phyloP scores from a whole-genome alignment of 306 rosid species.

The Quercus suber region DNA sequence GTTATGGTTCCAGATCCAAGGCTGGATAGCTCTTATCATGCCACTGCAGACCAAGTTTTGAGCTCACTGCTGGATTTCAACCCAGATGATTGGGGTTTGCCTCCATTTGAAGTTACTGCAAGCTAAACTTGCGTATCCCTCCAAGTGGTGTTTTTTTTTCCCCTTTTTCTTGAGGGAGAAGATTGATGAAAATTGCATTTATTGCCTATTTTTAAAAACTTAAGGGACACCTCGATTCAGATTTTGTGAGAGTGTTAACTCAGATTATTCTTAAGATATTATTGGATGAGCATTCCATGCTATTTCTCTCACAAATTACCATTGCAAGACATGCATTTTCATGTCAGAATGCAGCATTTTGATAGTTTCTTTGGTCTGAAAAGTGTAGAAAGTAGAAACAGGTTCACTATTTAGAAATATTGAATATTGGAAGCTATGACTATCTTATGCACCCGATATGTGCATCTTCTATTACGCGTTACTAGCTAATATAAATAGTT shows the following conservation, averaged over 20 bases:
- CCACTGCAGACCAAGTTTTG: slow-evolving; percentile 72
- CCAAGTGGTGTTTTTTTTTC: background rate
- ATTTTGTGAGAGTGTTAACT: background rate
- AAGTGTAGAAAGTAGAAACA: too few relatives aligned
- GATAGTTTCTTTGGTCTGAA: too few relatives aligned
- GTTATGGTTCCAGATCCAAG: slow-evolving; percentile 95
- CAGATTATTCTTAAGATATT: too few relatives aligned
- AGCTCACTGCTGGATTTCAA: slow-evolving; percentile 74
- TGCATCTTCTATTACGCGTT: too few relatives aligned
- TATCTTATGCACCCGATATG: too few relatives aligned
- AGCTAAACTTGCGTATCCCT: slow-evolving; percentile 26
- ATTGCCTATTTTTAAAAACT: background rate
- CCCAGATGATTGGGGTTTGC: slow-evolving; percentile 82
- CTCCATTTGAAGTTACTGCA: slow-evolving; percentile 63
- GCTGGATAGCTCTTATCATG: slow-evolving; percentile 64
- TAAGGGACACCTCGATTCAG: background rate
- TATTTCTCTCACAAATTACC: too few relatives aligned
- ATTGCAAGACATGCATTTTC: too few relatives aligned
- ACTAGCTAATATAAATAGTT: too few relatives aligned
- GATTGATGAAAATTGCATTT: background rate
- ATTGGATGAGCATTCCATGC: too few relatives aligned
- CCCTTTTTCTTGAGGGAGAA: background rate
- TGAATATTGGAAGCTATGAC: too few relatives aligned
- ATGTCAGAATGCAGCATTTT: too few relatives aligned
- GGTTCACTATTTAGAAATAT: too few relatives aligned